Conservation (phyloP, 768 basidiomycete genomes). For the Podaxis sp. region DNA sequence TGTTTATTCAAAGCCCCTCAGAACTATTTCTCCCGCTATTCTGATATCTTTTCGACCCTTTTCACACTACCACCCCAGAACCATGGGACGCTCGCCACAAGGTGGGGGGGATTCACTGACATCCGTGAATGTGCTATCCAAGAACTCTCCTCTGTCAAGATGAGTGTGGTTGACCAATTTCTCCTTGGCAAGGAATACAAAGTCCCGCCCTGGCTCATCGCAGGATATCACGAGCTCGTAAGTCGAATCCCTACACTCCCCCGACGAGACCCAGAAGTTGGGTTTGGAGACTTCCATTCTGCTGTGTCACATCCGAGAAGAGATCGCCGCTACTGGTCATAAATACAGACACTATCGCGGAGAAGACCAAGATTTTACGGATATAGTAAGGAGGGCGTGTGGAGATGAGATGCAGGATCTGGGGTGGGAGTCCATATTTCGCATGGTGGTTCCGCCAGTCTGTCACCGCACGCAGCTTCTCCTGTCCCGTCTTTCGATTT, state of each 20-base stretch:
- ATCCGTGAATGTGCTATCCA: neutral
- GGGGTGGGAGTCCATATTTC: neutral
- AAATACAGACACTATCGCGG: neutral
- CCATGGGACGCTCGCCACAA: neutral
- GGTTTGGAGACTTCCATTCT: neutral
- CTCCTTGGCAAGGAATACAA: neutral
- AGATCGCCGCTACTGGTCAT: neutral
- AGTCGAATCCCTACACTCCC: neutral
- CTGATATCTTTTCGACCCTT: neutral
- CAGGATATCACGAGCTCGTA: neutral
- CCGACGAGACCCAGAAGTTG: neutral
- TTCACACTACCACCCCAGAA: neutral
- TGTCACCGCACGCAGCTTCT: no score
- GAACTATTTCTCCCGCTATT: neutral
- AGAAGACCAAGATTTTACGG: neutral
- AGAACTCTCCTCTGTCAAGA: neutral
- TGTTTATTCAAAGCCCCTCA: neutral
- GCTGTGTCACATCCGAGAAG: neutral
- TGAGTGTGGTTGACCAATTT: neutral
- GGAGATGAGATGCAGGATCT: neutral
- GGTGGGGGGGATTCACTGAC: neutral
- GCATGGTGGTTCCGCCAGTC: neutral
- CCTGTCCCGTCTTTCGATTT: no score
- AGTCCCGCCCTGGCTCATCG: neutral
- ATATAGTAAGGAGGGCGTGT: neutral